Evolutionary conservation across 2,329 filamentous ascomycete species (phyloP).

Genomic region (Aspergillus piperis): DNA sequence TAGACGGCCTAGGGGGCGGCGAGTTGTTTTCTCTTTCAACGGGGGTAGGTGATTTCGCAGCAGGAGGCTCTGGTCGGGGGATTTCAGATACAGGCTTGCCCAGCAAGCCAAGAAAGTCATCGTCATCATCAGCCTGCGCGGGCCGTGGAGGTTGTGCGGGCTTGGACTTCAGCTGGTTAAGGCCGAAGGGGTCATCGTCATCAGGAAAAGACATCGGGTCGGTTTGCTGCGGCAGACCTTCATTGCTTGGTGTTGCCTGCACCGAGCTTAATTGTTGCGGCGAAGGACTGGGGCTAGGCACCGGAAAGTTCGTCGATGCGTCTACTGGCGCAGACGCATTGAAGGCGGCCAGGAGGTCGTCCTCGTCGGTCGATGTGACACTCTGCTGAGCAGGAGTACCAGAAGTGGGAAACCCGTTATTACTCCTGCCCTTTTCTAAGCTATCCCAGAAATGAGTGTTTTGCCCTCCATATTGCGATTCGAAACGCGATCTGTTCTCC

Average conservation of each 20-base stretch:
- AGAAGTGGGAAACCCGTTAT: conserved; percentile 43
- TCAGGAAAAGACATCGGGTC: conserved; percentile 47
- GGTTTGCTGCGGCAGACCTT: conserved; percentile 18
- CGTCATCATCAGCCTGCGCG: conserved; percentile 55
- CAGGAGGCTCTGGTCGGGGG: conserved; percentile 34
- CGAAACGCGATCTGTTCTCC: conserved; percentile 69
- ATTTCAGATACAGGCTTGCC: conserved; percentile 61
- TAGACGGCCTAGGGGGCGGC: conserved; percentile 33
- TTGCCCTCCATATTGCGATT: conserved; percentile 71
- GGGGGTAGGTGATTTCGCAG: conserved; percentile 20
- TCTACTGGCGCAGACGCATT: conserved; percentile 61
- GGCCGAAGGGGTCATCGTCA: conserved; percentile 81
- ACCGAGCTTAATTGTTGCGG: conserved; percentile 25
- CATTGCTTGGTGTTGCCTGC: conserved; percentile 16
- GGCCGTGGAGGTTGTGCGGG: conserved; percentile 51
- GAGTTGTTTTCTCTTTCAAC: conserved; percentile 18
- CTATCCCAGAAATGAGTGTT: conserved; percentile 74
- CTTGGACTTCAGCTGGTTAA: conserved; percentile 63
- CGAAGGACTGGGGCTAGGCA: conserved; percentile 41
- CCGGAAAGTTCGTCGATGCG: conserved; percentile 60
- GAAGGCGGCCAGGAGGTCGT: conserved; percentile 64
- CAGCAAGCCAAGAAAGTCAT: conserved; percentile 64
- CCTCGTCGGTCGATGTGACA: conserved; percentile 54
- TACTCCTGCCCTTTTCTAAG: conserved; percentile 60
- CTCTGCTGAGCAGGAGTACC: conserved; percentile 47